Base-by-base conservation (phyloP, 306 rosid genomes). In the Trifolium subterraneum region DNA sequence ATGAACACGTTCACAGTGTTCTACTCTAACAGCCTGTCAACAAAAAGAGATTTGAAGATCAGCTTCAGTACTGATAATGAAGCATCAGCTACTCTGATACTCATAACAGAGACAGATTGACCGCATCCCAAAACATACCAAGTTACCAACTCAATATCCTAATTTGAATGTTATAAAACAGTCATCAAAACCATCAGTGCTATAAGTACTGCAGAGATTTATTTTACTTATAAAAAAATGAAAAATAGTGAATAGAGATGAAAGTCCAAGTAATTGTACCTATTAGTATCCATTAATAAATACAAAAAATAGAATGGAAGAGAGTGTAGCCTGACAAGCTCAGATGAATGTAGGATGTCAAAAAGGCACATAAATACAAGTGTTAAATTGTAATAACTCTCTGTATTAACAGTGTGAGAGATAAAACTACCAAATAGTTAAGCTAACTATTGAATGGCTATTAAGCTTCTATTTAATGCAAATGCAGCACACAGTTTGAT, bases 1-100 rank as follows among this genome's bases (percentile, higher is more conserved):
- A 85, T 95, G 99, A 85, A 88, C 99, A 70, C 99, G 87, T 82
- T 95, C 99, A 81, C 99, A 95, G 78, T 95, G 99, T 64, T 95
- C 99, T 48, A 95, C 84, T 87, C 93, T 87, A 14, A 92, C 93
- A 60, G 99, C 97, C 99, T 95, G 90, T 73, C 64, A 87, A 78
- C 5, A 68, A 54, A 45, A 14, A 77, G 48, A 41, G 15, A 65
- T 16, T 39, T 39, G 23, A 36, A 62, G 64, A 64, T 75, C 68
- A 69, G 59, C 78, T 78, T 47, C 74, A 15, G 47, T 16, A 5
- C 72, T 50, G 38, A 20, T 29, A 61, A 50, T 19, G 8, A 73
- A 51, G 39, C 64, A 38, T 12, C 56, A 39, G 64, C 47, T 23
- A 61, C 48, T 52, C 67, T 52, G 20, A 71, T 35, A 19, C 6